Evolutionary conservation across 2,329 filamentous ascomycete species (phyloP), one percentile per base, ranked within the genome.

Genomic region (Talaromyces piceae): DNA sequence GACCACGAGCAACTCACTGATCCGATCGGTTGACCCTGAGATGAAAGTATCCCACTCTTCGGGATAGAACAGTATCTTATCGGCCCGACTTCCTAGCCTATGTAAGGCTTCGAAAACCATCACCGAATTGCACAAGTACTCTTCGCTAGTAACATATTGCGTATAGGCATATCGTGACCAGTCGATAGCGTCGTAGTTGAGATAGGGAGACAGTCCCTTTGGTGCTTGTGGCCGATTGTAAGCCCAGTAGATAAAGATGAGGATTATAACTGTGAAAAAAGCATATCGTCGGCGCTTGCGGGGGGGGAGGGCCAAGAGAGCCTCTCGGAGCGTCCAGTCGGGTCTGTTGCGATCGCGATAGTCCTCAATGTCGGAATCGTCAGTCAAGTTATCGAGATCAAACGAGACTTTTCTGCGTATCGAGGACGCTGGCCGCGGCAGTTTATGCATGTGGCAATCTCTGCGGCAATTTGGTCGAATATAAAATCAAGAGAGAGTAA

Each of bases 1-100:
- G 57, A 76, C 54, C 5, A 70, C 58, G 12, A 81, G 62, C 53
- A 81, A 60, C 55, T 76, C 73, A 52, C 73, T 73, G 31, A 64
- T 59, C 13, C 67, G 63, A 54, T 67, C 65, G 27, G 51, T 54
- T 13, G 59, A 56, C 45, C 57, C 57, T 9, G 64, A 60, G 3
- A 68, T 56, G 4, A 61, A 44, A 39, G 67, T 55, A 55, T 70
- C 67, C 69, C 70, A 71, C 18, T 63, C 56, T n/a, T 67, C 57
- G 1, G 71, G 71, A 50, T 72, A 73, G 48, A 73, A 69, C 25
- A 73, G 57, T 8, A 73, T 56, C 5, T 69, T 63, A 16, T 70
- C 65, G 3, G 70, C 69, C 25, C 64, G 63, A 45, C 68, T 72
- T 9, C 69, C 69, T 2, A 67, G 58, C 31, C 64, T 61, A n/a